These are phyloP conservation scores for Zostera marina DNA, from an alignment of 116 monocot genomes.

Conservation along the genomic window DNA sequence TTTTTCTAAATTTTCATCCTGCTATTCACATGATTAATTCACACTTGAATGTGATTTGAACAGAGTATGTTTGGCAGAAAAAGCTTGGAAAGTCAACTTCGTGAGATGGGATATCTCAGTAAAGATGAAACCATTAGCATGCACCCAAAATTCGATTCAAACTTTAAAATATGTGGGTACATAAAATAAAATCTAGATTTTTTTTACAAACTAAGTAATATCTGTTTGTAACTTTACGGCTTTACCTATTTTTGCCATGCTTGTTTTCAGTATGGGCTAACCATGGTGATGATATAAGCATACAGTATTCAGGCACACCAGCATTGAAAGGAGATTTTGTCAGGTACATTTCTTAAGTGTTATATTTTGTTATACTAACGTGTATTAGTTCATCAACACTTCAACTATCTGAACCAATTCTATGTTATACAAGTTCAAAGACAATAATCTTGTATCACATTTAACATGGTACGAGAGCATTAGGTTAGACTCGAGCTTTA, in stretches of 20 bases:
- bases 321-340: constrained; percentile 99
- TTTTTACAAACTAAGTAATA: too few relatives aligned
- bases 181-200: not conserved
- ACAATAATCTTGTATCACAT: too few relatives aligned
- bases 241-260: not conserved
- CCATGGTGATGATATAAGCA: constrained; percentile 98
- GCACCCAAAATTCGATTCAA: constrained; percentile 48
- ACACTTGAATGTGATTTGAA: not conserved
- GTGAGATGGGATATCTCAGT: constrained; percentile 29
- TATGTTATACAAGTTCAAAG: too few relatives aligned
- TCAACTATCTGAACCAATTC: too few relatives aligned
- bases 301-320: constrained; percentile 96
- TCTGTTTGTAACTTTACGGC: too few relatives aligned
- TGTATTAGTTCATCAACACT: too few relatives aligned
- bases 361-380: not conserved
- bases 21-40: not conserved
- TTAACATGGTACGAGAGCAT: too few relatives aligned
- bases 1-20: not conserved
- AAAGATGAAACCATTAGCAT: constrained; percentile 29
- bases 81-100: constrained; percentile 65
- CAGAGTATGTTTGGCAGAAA: constrained; percentile 92
- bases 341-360: constrained; percentile 27
- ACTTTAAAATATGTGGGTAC: constrained; percentile 67
- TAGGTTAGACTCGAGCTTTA: too few relatives aligned
- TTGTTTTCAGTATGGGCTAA: constrained; percentile 84